Evolutionary conservation across 2,329 filamentous ascomycete genomes (phyloP).

Genomic region (Aspergillus sp.): DNA sequence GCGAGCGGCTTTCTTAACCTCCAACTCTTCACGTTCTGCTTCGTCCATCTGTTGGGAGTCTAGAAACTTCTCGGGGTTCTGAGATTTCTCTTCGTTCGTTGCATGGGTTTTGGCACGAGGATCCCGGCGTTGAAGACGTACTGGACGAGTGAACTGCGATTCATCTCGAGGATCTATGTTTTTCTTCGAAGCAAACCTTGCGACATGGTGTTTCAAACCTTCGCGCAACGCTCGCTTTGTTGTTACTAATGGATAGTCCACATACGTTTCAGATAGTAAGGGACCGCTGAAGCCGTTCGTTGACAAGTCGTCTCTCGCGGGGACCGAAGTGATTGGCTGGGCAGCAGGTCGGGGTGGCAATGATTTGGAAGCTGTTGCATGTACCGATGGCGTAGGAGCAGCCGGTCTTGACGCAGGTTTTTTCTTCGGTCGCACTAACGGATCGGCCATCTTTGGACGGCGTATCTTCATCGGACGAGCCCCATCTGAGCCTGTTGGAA

Average conservation of each 20-base stretch:
- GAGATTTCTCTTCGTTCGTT: constrained; percentile 44
- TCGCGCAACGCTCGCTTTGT: constrained; percentile 75
- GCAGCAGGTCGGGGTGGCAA: constrained; percentile 16
- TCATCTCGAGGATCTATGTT: constrained; percentile 66
- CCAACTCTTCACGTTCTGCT: constrained; percentile 53
- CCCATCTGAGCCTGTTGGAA: constrained; percentile 43
- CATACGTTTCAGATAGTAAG: constrained; percentile 34
- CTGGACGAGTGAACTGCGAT: constrained; percentile 76
- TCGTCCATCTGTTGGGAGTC: constrained; percentile 55
- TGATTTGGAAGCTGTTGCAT: constrained; percentile 19
- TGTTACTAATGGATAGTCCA: constrained; percentile 66
- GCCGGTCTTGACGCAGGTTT: constrained; percentile 23
- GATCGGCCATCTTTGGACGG: constrained; percentile 51
- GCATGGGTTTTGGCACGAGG: constrained; percentile 57
- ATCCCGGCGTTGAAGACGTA: constrained; percentile 82
- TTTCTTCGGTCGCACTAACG: constrained; percentile 58
- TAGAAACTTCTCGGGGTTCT: constrained; percentile 32
- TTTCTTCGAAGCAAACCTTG: constrained; percentile 65
- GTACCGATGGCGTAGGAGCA: constrained; percentile 13
- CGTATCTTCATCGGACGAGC: constrained; percentile 39
- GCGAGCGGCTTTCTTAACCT: constrained; percentile 62
- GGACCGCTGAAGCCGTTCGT: constrained; percentile 39
- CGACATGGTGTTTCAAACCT: constrained; percentile 77
- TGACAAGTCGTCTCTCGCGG: constrained; percentile 24
- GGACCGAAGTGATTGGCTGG: constrained; percentile 14